These are phyloP conservation scores for Coemansia sp. DNA, from an alignment of 192 early-diverging fungal genomes.

Conservation along the genomic window DNA sequence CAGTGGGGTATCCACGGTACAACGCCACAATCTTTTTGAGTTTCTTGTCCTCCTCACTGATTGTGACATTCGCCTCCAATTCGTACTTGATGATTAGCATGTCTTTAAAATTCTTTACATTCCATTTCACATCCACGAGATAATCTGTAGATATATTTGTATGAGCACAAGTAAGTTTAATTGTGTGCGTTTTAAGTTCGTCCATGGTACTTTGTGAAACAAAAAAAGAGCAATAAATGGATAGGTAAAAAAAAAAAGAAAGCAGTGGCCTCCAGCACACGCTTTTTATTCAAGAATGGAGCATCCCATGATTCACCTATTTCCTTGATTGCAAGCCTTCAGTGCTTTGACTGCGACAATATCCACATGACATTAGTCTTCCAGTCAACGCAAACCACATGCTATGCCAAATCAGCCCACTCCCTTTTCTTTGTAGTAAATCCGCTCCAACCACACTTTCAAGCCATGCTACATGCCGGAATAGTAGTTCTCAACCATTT, in stretches of 20 bases:
- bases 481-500: not conserved
- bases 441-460: no score
- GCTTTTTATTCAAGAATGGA: not conserved
- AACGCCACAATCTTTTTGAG: not conserved
- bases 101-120: not conserved
- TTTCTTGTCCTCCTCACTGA: not conserved
- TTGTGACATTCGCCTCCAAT: not conserved
- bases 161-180: not conserved
- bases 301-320: not conserved
- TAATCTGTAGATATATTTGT: not conserved
- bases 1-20: not conserved
- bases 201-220: not conserved
- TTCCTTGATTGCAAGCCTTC: not conserved
- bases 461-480: not conserved
- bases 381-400: not conserved
- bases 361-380: not conserved
- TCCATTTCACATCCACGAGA: not conserved
- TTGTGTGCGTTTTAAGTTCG: not conserved
- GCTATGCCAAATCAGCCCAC: no score
- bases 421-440: no score
- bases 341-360: not conserved
- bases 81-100: not conserved
- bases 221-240: not conserved
- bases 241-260: not conserved
- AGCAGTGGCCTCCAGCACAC: no score